Conservation (phyloP, 2,329 filamentous ascomycete genomes). For the Akanthomyces uredinophilus region DNA sequence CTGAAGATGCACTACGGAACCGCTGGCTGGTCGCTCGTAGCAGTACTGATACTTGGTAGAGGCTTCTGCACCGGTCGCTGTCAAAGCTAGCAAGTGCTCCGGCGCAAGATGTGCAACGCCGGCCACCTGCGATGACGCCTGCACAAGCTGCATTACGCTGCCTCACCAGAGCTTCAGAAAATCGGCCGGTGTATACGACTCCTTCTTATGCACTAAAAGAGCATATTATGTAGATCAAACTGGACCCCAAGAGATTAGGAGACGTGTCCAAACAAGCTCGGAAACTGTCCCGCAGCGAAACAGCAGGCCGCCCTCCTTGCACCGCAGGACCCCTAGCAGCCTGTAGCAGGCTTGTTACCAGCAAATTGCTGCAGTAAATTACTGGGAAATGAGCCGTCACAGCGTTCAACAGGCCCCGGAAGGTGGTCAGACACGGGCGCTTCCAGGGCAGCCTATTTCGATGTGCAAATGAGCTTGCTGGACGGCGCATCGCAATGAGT, state of each 20-base stretch:
- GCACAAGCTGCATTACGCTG: not conserved
- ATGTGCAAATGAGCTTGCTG: not conserved
- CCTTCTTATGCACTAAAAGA: not conserved
- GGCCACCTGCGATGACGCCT: not conserved
- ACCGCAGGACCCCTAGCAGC: not conserved
- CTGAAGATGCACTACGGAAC: not conserved
- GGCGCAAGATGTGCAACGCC: not conserved
- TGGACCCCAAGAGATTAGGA: not conserved
- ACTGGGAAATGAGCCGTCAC: not conserved
- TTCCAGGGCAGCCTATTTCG: not conserved
- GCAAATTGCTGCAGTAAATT: not conserved
- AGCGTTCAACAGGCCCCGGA: not conserved
- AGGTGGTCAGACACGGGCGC: not conserved
- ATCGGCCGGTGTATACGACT: not conserved
- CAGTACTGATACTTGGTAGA: too few species aligned
- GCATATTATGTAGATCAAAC: conserved; percentile 11
- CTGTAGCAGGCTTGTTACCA: not conserved
- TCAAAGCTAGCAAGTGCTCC: not conserved
- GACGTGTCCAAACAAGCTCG: not conserved
- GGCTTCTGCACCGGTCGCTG: not conserved
- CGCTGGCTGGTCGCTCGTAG: not conserved
- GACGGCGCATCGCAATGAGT: not conserved
- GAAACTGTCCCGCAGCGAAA: not conserved
- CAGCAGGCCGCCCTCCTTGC: not conserved
- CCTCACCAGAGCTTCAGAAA: not conserved